Conservation (phyloP, 441 rosid species). For the Dalechampia spathulata region DNA sequence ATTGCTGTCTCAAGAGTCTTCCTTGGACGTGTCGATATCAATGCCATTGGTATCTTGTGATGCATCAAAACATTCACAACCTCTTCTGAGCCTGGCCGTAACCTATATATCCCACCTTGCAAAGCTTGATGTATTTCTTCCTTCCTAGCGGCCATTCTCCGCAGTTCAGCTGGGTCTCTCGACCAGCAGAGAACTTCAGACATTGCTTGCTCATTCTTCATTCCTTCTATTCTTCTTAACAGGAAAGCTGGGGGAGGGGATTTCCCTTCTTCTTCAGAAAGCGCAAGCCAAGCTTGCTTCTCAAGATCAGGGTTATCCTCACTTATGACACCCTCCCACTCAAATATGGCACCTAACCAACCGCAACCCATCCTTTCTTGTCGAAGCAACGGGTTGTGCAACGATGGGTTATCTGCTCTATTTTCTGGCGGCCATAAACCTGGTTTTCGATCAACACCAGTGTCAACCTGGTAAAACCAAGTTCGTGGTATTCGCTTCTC, state of each 20-base stretch:
- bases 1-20: constrained; percentile 71
- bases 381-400: constrained; percentile 83
- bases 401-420: constrained; percentile 69
- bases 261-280: constrained; percentile 85
- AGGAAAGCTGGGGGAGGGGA: constrained; percentile 72
- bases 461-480: constrained; percentile 40
- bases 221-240: constrained; percentile 72
- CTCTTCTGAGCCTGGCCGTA: constrained; percentile 69
- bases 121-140: constrained; percentile 75
- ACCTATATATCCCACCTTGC: constrained; percentile 70
- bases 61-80: constrained; percentile 77
- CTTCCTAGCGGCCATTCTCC: constrained; percentile 69
- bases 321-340: constrained; percentile 92
- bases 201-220: constrained; percentile 92
- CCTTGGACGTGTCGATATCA: constrained; percentile 84
- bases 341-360: constrained; percentile 95
- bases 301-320: constrained; percentile 79
- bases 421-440: constrained; percentile 82
- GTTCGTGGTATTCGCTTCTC: constrained; percentile 37
- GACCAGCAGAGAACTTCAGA: constrained; percentile 98
- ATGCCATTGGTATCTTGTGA: constrained; percentile 91
- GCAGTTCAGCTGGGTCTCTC: constrained; percentile 59
- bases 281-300: constrained; percentile 76
- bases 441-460: constrained; percentile 42
- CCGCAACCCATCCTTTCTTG: constrained; percentile 97